A percentile compares a stretch with the other conserved stretches of the same genome.
Evolutionary conservation across 805 yeast genomes (phyloP).

Genomic region (Maudiozyma turicensis): DNA sequence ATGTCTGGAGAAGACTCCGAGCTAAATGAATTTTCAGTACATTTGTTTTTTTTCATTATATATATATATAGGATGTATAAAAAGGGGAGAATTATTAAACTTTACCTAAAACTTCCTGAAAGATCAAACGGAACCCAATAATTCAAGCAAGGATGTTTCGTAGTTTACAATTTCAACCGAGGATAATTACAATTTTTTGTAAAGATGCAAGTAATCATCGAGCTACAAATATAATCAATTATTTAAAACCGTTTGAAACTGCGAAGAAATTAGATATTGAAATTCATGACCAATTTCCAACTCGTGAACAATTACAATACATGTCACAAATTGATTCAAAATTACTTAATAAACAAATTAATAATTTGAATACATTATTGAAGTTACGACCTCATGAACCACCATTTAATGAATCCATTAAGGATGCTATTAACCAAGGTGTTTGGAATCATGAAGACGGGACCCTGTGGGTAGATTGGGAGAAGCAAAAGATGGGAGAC

Average conservation of each 20-base stretch:
- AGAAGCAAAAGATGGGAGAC: slow-evolving; percentile 22
- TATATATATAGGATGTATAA: no score
- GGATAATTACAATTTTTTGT: slow-evolving; percentile 37
- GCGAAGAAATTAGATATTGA: slow-evolving; percentile 15
- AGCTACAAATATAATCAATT: slow-evolving; percentile 1
- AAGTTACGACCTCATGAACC: slow-evolving; percentile 8
- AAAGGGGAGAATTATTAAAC: no score
- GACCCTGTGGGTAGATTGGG: slow-evolving; percentile 30
- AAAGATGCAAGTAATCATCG: slow-evolving; percentile 13
- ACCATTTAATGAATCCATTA: slow-evolving; percentile 17
- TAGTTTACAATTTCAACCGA: slow-evolving; percentile 36
- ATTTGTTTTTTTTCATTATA: no score
- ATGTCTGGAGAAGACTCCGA: no score
- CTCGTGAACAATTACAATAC: slow-evolving; percentile 23
- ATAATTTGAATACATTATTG: slow-evolving; percentile 10
- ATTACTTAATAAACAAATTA: slow-evolving; percentile 13
- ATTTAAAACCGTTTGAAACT: slow-evolving; percentile 7
- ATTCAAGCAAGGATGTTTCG: slow-evolving; percentile 29
- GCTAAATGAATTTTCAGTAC: no score
- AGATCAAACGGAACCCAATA: neutral
- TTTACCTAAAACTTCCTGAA: no score
- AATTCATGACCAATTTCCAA: slow-evolving; percentile 20
- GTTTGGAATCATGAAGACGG: slow-evolving; percentile 16
- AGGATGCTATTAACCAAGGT: slow-evolving; percentile 12
- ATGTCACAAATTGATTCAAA: slow-evolving; percentile 13